phyloP scores from a whole-genome alignment of 208 protist species.

The Trypanosoma theileri region DNA sequence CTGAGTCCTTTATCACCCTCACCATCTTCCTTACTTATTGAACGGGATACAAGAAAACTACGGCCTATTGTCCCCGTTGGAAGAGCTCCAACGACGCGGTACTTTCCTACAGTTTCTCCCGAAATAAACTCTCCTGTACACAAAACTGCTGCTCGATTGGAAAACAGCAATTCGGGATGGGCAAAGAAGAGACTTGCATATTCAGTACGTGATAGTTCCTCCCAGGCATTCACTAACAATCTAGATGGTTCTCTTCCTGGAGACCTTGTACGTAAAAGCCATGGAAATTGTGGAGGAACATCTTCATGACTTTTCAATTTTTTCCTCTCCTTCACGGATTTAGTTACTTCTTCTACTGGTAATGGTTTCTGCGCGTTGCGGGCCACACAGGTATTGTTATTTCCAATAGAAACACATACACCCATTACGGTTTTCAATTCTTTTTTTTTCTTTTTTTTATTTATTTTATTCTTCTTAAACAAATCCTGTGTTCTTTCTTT shows the following conservation, averaged over 20 bases:
- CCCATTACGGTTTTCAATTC: conserved; percentile 1
- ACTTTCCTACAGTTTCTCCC: conserved; percentile 58
- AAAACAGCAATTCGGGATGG: conserved; percentile 77
- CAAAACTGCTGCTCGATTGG: conserved; percentile 71
- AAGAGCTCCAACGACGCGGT: conserved; percentile 45
- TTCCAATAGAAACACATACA: background rate
- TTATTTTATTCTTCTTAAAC: background rate
- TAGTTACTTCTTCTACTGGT: too few relatives aligned
- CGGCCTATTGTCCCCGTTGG: conserved; percentile 70
- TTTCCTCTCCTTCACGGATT: too few relatives aligned
- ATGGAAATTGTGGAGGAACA: too few relatives aligned
- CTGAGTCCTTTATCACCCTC: too few relatives aligned
- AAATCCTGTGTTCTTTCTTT: background rate
- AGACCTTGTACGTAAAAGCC: background rate
- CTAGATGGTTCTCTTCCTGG: conserved; percentile 3
- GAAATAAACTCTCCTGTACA: conserved; percentile 59
- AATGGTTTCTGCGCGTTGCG: too few relatives aligned
- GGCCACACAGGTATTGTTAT: background rate
- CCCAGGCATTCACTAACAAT: conserved; percentile 43
- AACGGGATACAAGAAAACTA: conserved; percentile 34
- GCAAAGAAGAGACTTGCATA: conserved; percentile 58
- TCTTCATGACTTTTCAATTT: too few relatives aligned
- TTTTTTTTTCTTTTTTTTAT: background rate
- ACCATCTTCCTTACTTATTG: background rate
- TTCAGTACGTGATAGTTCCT: conserved; percentile 41